Evolutionary conservation across 768 basidiomycete genomes (phyloP), one percentile per base, ranked within the genome.

Genomic region (Punctularia strigosozonata): DNA sequence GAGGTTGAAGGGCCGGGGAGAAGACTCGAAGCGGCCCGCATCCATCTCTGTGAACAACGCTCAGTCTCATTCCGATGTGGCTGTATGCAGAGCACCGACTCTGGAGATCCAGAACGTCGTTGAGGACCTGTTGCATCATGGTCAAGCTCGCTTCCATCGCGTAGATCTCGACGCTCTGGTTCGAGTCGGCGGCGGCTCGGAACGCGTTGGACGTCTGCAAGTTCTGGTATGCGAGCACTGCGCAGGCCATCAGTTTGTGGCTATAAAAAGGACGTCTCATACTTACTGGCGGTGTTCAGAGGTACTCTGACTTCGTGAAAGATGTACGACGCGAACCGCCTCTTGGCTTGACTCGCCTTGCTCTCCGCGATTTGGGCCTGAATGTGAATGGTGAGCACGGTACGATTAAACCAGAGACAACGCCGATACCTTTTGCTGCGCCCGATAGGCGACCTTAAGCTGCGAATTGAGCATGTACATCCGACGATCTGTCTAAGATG

Each of bases 281-380:
- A 25, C 44, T 25, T 7, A 59, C 55, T 48, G 2, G 68, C 69
- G 12, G 69, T 69, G 45, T 71, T 71, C 46, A 73, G 60, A 20
- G 70, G 71, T 2, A 73, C 69, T 24, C 71, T 58, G 33, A 71
- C 70, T 43, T 56, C 46, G 47, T 69, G 67, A 46, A 69, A 69
- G 49, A 70, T 66, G 47, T 71, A 69, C 12, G 59, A 62, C 6
- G 65, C 63, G 45, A 73, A 68, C 23, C 69, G 58, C 38, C 56
- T 30, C 41, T 59, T 61, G 32, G 54, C 51, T 20, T 53, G 50
- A 38, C 49, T 50, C 17, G 63, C 61, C 26, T 58, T 60, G 41
- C 49, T 55, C 53, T 61, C 63, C 37, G 56, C 59, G 46, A 61
- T 64, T 54, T 66, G 69, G 25, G 66, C 65, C 19, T 30, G 15